Evolutionary conservation across 148 eudicot species (phyloP).

Genomic region (Rhododendron ferrugineum): DNA sequence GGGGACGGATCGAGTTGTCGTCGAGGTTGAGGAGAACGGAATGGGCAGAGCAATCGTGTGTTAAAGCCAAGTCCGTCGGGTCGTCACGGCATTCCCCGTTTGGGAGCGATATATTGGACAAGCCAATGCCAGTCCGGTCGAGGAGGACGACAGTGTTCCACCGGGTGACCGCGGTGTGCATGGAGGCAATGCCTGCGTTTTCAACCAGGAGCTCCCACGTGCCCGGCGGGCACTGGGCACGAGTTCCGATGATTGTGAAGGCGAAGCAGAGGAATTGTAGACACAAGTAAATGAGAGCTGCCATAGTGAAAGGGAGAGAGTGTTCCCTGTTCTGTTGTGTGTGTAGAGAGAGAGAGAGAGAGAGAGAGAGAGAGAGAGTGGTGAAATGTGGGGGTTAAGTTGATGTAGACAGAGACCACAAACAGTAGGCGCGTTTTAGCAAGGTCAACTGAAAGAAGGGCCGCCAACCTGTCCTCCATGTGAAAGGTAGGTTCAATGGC

Average conservation of each 20-base stretch:
- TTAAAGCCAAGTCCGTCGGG: conserved; percentile 21
- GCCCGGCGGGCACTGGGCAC: conserved; percentile 52
- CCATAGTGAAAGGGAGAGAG: not conserved
- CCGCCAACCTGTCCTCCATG: too few relatives aligned
- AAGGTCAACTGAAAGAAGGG: too few relatives aligned
- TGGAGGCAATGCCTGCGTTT: conserved; percentile 81
- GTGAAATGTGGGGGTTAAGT: too few relatives aligned
- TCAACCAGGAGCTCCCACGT: conserved; percentile 72
- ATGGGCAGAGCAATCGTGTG: conserved; percentile 75
- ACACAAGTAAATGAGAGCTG: not conserved
- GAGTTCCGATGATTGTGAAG: not conserved
- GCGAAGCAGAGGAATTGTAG: not conserved
- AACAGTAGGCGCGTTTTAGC: too few relatives aligned
- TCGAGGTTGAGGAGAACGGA: conserved; percentile 58
- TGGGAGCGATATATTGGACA: conserved; percentile 43
- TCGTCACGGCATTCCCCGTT: conserved; percentile 34
- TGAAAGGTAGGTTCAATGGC: too few relatives aligned
- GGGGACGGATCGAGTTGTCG: conserved; percentile 54
- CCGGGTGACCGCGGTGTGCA: conserved; percentile 92
- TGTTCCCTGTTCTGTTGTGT: not conserved
- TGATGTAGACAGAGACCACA: too few relatives aligned
- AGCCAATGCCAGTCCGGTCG: conserved; percentile 79
- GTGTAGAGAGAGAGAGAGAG: too few relatives aligned
- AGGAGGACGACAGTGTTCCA: conserved; percentile 76
- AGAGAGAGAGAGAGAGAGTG: too few relatives aligned